Percentiles rank a stretch among this genome's conserved stretches.
These are phyloP conservation scores for Claviceps pazoutovae DNA, from an alignment of 2,329 filamentous ascomycete species.

Conservation along the genomic window DNA sequence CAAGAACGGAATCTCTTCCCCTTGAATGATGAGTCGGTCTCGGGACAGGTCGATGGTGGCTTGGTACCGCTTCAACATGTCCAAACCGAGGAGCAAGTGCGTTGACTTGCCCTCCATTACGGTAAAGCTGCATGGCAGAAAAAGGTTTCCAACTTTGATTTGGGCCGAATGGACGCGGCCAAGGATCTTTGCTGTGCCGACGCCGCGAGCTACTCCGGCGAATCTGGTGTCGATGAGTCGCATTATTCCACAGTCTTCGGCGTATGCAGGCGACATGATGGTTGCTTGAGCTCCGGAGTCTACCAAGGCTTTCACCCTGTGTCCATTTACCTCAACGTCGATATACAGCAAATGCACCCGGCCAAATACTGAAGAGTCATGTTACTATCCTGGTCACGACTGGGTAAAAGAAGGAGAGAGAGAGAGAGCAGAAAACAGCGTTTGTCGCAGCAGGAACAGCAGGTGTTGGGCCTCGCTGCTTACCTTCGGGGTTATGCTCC, in stretches of 20 bases:
- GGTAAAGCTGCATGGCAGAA: conserved; percentile 88
- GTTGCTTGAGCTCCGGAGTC: conserved; percentile 96
- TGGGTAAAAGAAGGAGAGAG: background rate
- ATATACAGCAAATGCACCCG: conserved; percentile 94
- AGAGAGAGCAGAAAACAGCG: background rate
- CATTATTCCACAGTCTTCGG: conserved; percentile 89
- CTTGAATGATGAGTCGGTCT: conserved; percentile 77
- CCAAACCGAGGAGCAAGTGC: conserved; percentile 79
- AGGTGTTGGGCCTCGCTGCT: conserved; percentile 11
- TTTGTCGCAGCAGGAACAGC: background rate
- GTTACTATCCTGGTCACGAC: conserved; percentile 2
- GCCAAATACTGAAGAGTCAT: conserved; percentile 59
- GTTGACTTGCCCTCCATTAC: conserved; percentile 99
- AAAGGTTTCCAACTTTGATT: conserved; percentile 80
- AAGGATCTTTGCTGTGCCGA: conserved; percentile 87
- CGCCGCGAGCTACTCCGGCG: conserved; percentile 80
- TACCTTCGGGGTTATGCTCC: conserved; percentile 94
- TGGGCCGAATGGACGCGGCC: conserved; percentile 91
- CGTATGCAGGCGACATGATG: conserved; percentile 93
- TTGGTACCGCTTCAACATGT: conserved; percentile 95
- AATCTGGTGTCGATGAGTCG: conserved; percentile 86
- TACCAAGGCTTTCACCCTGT: conserved; percentile 87
- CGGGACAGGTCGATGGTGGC: conserved; percentile 78
- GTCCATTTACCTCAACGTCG: conserved; percentile 84
- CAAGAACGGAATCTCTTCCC: conserved; percentile 76